Conservation (phyloP, 129 eudicot species). For the Apium graveolens region DNA sequence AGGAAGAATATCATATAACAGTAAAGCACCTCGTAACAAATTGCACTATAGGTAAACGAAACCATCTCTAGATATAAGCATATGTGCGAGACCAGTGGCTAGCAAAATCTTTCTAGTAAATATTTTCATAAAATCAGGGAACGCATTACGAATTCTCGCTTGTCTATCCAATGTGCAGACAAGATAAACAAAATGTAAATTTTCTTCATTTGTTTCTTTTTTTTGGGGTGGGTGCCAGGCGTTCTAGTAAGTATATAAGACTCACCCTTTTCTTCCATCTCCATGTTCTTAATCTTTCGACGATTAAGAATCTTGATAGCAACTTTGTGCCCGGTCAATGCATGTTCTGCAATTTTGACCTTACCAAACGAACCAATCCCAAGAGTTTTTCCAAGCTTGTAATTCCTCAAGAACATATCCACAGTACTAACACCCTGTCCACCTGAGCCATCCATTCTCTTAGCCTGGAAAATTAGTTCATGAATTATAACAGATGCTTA, state of each 20-base stretch:
- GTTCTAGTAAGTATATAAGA: neutral
- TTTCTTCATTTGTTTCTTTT: too few species aligned
- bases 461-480: slow-evolving; percentile 18
- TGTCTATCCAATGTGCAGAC: neutral
- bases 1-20: neutral
- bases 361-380: slow-evolving; percentile 98
- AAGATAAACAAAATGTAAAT: neutral
- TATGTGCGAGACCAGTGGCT: neutral
- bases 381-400: slow-evolving; percentile 89
- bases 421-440: slow-evolving; percentile 52
- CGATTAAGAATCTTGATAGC: slow-evolving; percentile 97
- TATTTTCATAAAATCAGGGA: neutral
- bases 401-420: slow-evolving; percentile 68
- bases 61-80: neutral
- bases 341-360: slow-evolving; percentile 90
- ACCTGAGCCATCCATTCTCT: slow-evolving; percentile 62
- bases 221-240: neutral
- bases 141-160: neutral
- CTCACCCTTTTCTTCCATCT: slow-evolving; percentile 97
- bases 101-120: neutral
- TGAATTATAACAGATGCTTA: neutral
- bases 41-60: neutral
- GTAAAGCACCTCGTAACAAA: neutral
- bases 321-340: slow-evolving; percentile 82
- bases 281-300: slow-evolving; percentile 88